These are phyloP conservation scores for Petrea volubilis DNA, from an alignment of 257 asterid species.

Conservation along the genomic window DNA sequence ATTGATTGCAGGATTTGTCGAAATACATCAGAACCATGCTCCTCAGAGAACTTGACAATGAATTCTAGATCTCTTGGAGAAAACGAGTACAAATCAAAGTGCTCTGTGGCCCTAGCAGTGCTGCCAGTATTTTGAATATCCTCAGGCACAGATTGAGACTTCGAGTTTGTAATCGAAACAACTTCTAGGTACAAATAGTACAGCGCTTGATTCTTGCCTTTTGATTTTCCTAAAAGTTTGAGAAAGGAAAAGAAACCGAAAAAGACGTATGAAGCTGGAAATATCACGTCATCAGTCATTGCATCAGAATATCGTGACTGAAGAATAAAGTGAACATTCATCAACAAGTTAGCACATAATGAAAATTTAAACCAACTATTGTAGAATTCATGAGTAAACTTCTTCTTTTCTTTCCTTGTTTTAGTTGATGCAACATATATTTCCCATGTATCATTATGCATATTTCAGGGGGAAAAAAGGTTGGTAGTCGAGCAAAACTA, in stretches of 20 bases:
- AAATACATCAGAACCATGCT: constrained; percentile 78
- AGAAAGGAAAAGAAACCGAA: background rate
- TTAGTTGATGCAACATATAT: constrained; percentile 4
- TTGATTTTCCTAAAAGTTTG: constrained; percentile 69
- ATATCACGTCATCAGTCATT: constrained; percentile 10
- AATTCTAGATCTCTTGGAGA: constrained; percentile 90
- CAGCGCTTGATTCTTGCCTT: constrained; percentile 79
- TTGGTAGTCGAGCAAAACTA: background rate
- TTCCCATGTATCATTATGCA: background rate
- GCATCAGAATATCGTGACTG: constrained; percentile 13
- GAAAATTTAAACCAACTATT: constrained; percentile 4
- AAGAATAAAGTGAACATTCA: constrained; percentile 11
- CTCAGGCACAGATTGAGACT: constrained; percentile 66
- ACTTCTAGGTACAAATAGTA: constrained; percentile 83
- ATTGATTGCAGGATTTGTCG: constrained; percentile 85
- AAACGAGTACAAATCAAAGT: constrained; percentile 74
- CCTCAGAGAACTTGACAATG: constrained; percentile 86
- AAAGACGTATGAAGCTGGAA: constrained; percentile 4
- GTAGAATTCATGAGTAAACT: background rate
- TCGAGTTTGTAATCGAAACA: constrained; percentile 76
- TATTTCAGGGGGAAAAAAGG: background rate
- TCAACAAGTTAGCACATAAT: constrained; percentile 7
- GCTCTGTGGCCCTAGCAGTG: constrained; percentile 51
- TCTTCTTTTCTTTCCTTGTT: background rate
- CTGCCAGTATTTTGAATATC: constrained; percentile 48